Evolutionary conservation across 805 yeast species (phyloP).

Genomic region (Wickerhamomyces ciferrii): DNA sequence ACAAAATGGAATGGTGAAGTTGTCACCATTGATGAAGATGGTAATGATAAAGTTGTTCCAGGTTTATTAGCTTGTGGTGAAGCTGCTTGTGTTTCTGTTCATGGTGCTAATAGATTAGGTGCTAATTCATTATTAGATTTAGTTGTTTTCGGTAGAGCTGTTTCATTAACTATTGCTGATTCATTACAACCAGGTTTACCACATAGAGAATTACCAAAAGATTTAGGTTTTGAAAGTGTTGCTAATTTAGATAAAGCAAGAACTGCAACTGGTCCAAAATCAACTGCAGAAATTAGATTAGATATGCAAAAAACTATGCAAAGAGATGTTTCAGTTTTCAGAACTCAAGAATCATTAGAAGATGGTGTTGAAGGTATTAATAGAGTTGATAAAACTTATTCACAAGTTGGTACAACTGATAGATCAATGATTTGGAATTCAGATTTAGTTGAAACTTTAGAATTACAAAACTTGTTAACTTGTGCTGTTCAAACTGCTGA

Average conservation of each 20-base stretch:
- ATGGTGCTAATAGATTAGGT: constrained; percentile 99
- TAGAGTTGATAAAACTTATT: constrained; percentile 68
- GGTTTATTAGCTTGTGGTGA: constrained; percentile 98
- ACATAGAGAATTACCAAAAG: constrained; percentile 75
- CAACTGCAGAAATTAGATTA: constrained; percentile 86
- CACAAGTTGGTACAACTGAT: constrained; percentile 81
- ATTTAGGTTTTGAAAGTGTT: constrained; percentile 84
- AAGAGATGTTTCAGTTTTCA: constrained; percentile 93
- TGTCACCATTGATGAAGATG: constrained; percentile 72
- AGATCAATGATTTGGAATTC: constrained; percentile 99
- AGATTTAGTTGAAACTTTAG: constrained; percentile 93
- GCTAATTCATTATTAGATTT: constrained; percentile 95
- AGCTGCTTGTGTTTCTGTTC: constrained; percentile 98
- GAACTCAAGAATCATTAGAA: constrained; percentile 88
- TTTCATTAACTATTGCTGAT: constrained; percentile 85
- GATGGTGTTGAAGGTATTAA: constrained; percentile 81
- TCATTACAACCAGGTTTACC: constrained; percentile 85
- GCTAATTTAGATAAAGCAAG: constrained; percentile 87
- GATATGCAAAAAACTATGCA: constrained; percentile 97
- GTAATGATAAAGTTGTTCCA: constrained; percentile 86
- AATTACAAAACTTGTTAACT: constrained; percentile 91
- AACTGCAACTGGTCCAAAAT: constrained; percentile 73
- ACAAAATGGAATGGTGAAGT: constrained; percentile 97
- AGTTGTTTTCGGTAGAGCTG: constrained; percentile 98
- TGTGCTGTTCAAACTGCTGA: constrained; percentile 95